phyloP scores from a whole-genome alignment of 2,329 filamentous ascomycete genomes.

The Coniochaeta prunicola region DNA sequence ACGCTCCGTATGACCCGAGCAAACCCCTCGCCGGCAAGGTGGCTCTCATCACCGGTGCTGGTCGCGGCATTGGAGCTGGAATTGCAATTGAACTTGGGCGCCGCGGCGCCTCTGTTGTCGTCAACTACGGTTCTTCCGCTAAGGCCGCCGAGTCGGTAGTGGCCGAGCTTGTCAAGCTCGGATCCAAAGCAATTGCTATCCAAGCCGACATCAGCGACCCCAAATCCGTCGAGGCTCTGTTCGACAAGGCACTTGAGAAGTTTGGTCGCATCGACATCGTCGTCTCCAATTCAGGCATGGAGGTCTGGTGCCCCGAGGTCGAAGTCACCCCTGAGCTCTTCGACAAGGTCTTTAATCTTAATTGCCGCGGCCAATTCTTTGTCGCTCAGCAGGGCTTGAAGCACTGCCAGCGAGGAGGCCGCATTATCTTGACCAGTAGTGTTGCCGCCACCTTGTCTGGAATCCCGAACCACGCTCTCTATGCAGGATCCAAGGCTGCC shows the following conservation, averaged over 20 bases:
- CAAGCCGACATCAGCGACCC: conserved; percentile 60
- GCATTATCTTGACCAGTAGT: conserved; percentile 66
- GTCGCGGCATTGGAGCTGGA: conserved; percentile 59
- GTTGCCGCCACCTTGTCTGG: conserved; percentile 61
- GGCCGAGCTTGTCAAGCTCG: conserved; percentile 44
- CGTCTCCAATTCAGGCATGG: conserved; percentile 65
- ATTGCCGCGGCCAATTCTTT: conserved; percentile 68
- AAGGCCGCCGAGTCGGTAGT: conserved; percentile 51
- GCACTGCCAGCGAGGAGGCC: conserved; percentile 60
- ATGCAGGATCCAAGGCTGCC: conserved; percentile 66
- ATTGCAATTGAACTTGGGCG: conserved; percentile 61
- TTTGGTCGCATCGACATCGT: conserved; percentile 67
- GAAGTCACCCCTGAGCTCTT: conserved; percentile 65
- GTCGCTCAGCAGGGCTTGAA: conserved; percentile 69
- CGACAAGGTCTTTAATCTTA: conserved; percentile 65
- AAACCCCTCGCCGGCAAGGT: conserved; percentile 37
- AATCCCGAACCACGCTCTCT: conserved; percentile 62
- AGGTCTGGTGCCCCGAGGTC: conserved; percentile 63
- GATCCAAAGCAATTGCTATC: conserved; percentile 49
- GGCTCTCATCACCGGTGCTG: conserved; percentile 56
- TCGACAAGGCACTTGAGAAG: conserved; percentile 56
- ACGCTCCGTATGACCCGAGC: not conserved
- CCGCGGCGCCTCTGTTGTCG: conserved; percentile 56
- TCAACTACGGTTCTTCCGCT: conserved; percentile 58
- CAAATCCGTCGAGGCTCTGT: conserved; percentile 52